Base-by-base conservation (phyloP, 1,284 basidiomycete genomes). In the Pterula multifida region DNA sequence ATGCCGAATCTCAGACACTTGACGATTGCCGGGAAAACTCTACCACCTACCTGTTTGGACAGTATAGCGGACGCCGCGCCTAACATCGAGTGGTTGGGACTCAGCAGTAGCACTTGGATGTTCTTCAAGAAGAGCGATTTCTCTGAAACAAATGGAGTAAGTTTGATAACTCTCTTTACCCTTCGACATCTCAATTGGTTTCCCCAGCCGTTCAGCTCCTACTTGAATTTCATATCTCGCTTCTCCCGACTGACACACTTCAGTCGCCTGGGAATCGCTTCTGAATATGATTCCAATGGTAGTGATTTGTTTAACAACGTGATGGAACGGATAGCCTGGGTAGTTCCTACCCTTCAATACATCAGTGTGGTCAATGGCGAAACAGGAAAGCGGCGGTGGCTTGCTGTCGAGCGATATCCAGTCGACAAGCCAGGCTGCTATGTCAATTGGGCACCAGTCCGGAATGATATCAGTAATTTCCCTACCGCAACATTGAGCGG, bases 121-220 rank as follows among this genome's bases (percentile, higher is more conserved):
- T 42, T 42, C 39, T 42, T 42, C 39, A 42, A 42, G 39, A 42
- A 42, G 17, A 42, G 4, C 17, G 39, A 42, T 22, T 42, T 42
- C 39, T 42, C 39, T 19, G 39, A 42, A 6, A 42, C 39, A 4
- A 22, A 42, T 42, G 39, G 39, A 22, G 39, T 42, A 22, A n/a
- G 39, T 22, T 42, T n/a, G n/a, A n/a, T n/a, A 42, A 6, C 4
- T 22, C 17, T 42, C 39, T 17, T 22, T 42, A 9, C 39, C 4
- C 39, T 42, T 17, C 39, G 9, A n/a, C 19, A 6, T 17, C 39
- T 42, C 17, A 6, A 42, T 17, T 42, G 9, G 19, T 22, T 42
- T 42, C 39, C 19, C 9, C 21, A 42, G 39, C 39, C 39, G 4
- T 42, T 42, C 39, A 42, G 39, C 19, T 42, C 39, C 21, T 42